These are phyloP conservation scores for Lactarius sanguifluus DNA, from an alignment of 768 basidiomycete genomes.

Conservation along the genomic window DNA sequence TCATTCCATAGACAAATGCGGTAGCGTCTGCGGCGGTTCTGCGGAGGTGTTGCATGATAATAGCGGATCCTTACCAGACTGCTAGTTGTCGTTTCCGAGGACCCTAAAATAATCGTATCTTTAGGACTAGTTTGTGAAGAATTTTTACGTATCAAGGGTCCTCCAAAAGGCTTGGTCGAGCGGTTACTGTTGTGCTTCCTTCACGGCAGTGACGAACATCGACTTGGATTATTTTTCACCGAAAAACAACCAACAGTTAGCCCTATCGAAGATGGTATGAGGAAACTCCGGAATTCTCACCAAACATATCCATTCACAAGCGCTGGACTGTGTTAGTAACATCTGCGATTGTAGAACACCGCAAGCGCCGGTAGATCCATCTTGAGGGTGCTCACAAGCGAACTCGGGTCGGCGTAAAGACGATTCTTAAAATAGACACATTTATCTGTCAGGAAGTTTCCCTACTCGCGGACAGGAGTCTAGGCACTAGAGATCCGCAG, in stretches of 20 bases:
- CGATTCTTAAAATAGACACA: conserved; percentile 9
- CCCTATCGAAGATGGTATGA: not conserved
- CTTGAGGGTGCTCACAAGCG: not conserved
- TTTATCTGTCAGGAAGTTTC: not conserved
- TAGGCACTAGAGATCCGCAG: not conserved
- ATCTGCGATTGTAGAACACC: conserved; percentile 1
- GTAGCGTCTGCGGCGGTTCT: not conserved
- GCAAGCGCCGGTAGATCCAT: not conserved
- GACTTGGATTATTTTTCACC: not conserved
- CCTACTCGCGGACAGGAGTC: not conserved
- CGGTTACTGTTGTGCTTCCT: not conserved
- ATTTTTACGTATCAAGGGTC: conserved; percentile 1
- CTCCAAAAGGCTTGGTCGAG: conserved; percentile 15
- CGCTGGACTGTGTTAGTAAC: conserved; percentile 17
- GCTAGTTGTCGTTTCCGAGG: not conserved
- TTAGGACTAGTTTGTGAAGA: not conserved
- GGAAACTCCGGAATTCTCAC: conserved; percentile 14
- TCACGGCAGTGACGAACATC: conserved; percentile 6
- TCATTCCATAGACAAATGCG: conserved; percentile 7
- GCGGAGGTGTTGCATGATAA: not conserved
- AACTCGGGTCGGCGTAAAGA: not conserved
- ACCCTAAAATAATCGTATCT: not conserved
- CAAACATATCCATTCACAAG: conserved; percentile 7
- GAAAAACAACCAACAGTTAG: conserved; percentile 4
- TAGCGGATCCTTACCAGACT: not conserved